Conservation (phyloP, 2,329 filamentous ascomycete species). For the Aspergillus brunneoviolaceus region DNA sequence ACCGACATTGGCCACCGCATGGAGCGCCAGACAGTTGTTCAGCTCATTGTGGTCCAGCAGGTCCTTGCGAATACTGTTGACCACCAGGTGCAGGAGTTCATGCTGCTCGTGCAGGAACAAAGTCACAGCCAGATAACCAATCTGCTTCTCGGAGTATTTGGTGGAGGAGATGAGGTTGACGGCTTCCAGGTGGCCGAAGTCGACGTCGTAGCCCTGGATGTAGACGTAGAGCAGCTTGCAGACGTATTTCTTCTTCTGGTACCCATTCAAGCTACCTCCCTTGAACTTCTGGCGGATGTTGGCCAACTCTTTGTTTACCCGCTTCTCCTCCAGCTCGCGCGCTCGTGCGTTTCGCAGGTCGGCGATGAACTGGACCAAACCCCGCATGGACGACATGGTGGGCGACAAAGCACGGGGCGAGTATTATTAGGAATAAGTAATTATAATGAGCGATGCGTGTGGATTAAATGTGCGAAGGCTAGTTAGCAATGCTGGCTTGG, state of each 20-base stretch:
- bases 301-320: conserved; percentile 98
- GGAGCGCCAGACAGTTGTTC: conserved; percentile 93
- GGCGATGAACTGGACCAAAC: conserved; percentile 96
- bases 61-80: conserved; percentile 98
- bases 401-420: neutral
- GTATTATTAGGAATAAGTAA: neutral
- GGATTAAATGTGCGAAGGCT: neutral
- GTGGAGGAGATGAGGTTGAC: conserved; percentile 95
- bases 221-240: conserved; percentile 99
- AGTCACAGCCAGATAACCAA: conserved; percentile 95
- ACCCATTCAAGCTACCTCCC: conserved; percentile 88
- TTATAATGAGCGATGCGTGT: neutral
- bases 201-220: conserved; percentile 97
- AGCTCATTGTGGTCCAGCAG: conserved; percentile 92
- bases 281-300: conserved; percentile 99
- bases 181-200: conserved; percentile 96
- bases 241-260: conserved; percentile 99
- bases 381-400: conserved; percentile 55
- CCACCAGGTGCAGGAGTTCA: conserved; percentile 90
- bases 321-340: conserved; percentile 94
- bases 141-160: conserved; percentile 99
- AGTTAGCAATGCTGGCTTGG: neutral
- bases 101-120: conserved; percentile 96
- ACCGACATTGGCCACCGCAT: conserved; percentile 97
- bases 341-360: conserved; percentile 93